Evolutionary conservation across 2,329 filamentous ascomycete genomes (phyloP).

Genomic region (Calonectria pseudoreteaudii): DNA sequence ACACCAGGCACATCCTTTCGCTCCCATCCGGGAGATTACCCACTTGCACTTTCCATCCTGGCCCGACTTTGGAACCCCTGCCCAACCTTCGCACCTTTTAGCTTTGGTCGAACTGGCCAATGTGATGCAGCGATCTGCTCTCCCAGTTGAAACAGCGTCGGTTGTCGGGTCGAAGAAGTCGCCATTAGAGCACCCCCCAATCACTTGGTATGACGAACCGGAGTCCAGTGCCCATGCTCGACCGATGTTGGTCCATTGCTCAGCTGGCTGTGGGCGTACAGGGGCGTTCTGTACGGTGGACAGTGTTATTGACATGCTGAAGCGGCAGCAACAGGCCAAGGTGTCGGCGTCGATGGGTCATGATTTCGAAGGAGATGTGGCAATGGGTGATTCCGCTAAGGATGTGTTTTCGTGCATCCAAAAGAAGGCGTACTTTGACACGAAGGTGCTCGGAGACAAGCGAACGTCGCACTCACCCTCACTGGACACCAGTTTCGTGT

Average conservation of each 20-base stretch:
- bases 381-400: constrained; percentile 54
- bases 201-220: constrained; percentile 69
- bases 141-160: constrained; percentile 58
- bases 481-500: constrained; percentile 73
- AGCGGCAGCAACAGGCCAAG: constrained; percentile 74
- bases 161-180: constrained; percentile 47
- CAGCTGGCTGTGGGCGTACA: constrained; percentile 93
- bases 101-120: constrained; percentile 91
- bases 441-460: constrained; percentile 29
- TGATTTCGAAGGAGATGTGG: constrained; percentile 58
- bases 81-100: constrained; percentile 87
- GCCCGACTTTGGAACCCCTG: constrained; percentile 96
- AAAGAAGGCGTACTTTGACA: constrained; percentile 39
- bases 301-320: constrained; percentile 95
- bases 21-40: constrained; percentile 89
- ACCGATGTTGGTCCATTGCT: constrained; percentile 93
- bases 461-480: constrained; percentile 22
- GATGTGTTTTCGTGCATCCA: constrained; percentile 44
- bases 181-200: constrained; percentile 45
- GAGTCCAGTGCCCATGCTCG: constrained; percentile 64
- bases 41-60: constrained; percentile 96
- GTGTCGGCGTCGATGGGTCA: constrained; percentile 30
- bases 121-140: constrained; percentile 72
- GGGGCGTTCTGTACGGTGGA: constrained; percentile 98
- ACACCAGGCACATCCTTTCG: constrained; percentile 82